Evolutionary conservation across 164 flowering plant genomes (phyloP).

Genomic region (Berberis vulgaris): DNA sequence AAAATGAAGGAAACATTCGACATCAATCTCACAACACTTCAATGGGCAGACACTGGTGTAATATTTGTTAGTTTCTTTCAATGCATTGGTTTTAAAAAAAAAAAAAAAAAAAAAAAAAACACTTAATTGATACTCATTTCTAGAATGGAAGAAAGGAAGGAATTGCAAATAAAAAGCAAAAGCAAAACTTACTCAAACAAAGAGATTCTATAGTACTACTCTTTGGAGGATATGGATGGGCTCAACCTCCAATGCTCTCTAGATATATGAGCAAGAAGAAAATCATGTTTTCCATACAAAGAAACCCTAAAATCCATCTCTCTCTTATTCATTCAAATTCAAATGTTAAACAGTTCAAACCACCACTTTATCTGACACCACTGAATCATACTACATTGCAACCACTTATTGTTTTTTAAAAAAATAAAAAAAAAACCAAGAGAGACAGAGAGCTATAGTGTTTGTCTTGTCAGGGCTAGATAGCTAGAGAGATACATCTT

Average conservation of each 20-base stretch:
- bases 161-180: background rate
- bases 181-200: background rate
- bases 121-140: background rate
- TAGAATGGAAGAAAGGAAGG: background rate
- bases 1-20: too few relatives aligned
- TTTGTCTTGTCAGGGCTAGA: background rate
- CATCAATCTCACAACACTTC: too few relatives aligned
- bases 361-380: conserved; percentile 38
- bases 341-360: conserved; percentile 22
- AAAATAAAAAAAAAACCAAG: conserved; percentile 8
- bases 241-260: background rate
- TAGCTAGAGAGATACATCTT: background rate
- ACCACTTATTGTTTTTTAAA: conserved; percentile 21
- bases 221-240: background rate
- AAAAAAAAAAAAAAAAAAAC: too few relatives aligned
- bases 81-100: background rate
- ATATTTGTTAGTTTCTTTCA: background rate
- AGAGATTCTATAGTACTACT: background rate
- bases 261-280: background rate
- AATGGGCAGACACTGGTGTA: too few relatives aligned
- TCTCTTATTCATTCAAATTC: background rate
- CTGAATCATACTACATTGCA: background rate
- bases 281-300: conserved; percentile 11
- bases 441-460: background rate
- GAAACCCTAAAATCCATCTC: conserved; percentile 5